These are phyloP conservation scores for Oryza australiensis DNA, from an alignment of 176 grass and related monocot genomes.

Conservation along the genomic window DNA sequence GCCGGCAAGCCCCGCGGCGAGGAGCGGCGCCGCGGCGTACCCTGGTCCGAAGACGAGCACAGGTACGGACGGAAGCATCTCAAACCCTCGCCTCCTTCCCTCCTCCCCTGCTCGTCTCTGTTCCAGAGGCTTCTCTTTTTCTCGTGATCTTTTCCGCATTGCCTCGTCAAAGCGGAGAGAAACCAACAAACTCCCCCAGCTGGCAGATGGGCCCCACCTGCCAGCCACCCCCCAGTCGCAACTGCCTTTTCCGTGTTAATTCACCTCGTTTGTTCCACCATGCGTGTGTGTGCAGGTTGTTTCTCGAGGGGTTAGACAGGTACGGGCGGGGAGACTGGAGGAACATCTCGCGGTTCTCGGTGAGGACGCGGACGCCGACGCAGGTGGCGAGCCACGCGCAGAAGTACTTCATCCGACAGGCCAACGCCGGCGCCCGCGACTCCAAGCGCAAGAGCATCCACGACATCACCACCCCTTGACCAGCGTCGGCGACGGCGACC, in stretches of 20 bases:
- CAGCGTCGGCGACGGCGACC: conserved; percentile 11
- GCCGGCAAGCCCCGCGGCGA: not conserved
- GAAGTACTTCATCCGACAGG: conserved; percentile 84
- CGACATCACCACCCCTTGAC: conserved; percentile 78
- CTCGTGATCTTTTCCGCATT: conserved; percentile 13
- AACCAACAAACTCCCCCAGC: conserved; percentile 13
- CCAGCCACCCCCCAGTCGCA: not conserved
- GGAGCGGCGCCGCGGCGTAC: conserved; percentile 50
- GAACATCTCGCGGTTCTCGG: conserved; percentile 90
- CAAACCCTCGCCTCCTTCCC: not conserved
- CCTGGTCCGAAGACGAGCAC: conserved; percentile 92
- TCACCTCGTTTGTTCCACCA: not conserved
- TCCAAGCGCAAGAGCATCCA: conserved; percentile 96
- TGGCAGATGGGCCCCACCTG: conserved; percentile 3
- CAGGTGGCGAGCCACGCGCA: conserved; percentile 98
- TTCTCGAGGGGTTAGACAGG: conserved; percentile 77
- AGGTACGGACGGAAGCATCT: conserved; percentile 25
- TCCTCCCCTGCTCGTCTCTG: not conserved
- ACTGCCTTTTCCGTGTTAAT: not conserved
- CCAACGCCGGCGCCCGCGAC: conserved; percentile 49
- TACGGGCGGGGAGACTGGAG: conserved; percentile 92
- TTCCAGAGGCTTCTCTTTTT: not conserved
- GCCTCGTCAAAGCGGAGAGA: conserved; percentile 18
- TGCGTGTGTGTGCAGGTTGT: conserved; percentile 46
- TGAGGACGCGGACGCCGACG: conserved; percentile 79